Percentiles rank a stretch among this genome's conserved stretches.
Evolutionary conservation across 345 rosid species (phyloP).

Genomic region (Cardiospermum halicacabum): DNA sequence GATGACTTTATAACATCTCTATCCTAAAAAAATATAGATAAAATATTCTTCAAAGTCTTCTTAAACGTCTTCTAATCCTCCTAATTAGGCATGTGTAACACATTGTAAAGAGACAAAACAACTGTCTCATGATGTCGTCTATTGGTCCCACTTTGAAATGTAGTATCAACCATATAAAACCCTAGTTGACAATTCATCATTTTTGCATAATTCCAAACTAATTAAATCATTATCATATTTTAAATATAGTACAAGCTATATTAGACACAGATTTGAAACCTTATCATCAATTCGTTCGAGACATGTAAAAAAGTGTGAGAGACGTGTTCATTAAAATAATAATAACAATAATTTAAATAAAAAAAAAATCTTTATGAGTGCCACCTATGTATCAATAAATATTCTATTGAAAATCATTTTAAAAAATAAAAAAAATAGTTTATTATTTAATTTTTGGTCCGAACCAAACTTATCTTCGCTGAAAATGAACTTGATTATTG

Average conservation of each 20-base stretch:
- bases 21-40: not conserved
- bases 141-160: no score
- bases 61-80: not conserved
- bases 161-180: not conserved
- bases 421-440: no score
- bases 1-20: not conserved
- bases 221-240: not conserved
- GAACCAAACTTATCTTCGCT: slow-evolving; percentile 11
- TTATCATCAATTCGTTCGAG: no score
- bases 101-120: not conserved
- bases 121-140: not conserved
- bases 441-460: slow-evolving; percentile 5
- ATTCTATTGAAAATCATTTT: no score
- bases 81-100: slow-evolving; percentile 10
- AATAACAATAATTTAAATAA: no score
- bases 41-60: not conserved
- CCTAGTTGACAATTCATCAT: not conserved
- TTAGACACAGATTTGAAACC: no score
- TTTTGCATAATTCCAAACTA: not conserved
- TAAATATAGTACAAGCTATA: no score
- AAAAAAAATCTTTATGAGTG: no score
- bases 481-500: not conserved
- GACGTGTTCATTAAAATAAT: no score
- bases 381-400: no score
- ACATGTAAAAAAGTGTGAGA: no score